Evolutionary conservation across 305 asterid genomes (phyloP).

Genomic region (Fraxinus greggii): DNA sequence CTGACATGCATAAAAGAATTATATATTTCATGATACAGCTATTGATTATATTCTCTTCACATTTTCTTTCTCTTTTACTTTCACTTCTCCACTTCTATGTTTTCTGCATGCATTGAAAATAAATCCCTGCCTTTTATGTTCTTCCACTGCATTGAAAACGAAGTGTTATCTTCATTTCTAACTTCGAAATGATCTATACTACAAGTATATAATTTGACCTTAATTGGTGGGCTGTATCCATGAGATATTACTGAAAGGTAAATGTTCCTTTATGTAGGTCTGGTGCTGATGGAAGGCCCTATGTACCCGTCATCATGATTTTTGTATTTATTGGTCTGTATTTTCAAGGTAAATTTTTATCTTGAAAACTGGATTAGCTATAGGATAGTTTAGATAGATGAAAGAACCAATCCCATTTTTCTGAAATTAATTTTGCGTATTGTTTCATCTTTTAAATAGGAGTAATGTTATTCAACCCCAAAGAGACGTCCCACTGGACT

Average conservation of each 20-base stretch:
- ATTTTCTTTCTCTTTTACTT: no score
- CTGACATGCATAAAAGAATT: no score
- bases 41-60: no score
- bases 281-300: slow-evolving; percentile 38
- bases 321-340: slow-evolving; percentile 37
- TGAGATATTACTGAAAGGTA: neutral
- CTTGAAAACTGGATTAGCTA: slow-evolving; percentile 28
- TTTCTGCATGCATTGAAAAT: no score
- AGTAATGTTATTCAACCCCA: no score
- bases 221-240: neutral
- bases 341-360: slow-evolving; percentile 45
- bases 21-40: no score
- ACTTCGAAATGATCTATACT: neutral
- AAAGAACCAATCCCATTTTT: slow-evolving; percentile 8
- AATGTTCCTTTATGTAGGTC: slow-evolving; percentile 27
- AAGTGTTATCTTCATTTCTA: no score
- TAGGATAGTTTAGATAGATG: slow-evolving; percentile 15
- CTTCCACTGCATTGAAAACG: no score
- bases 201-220: neutral
- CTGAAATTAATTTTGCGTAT: no score
- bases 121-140: no score
- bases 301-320: slow-evolving; percentile 30
- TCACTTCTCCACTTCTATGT: no score
- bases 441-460: no score
- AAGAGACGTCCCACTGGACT: neutral